phyloP scores from a whole-genome alignment of 106 monocot species.

The Dendrobium catenatum region DNA sequence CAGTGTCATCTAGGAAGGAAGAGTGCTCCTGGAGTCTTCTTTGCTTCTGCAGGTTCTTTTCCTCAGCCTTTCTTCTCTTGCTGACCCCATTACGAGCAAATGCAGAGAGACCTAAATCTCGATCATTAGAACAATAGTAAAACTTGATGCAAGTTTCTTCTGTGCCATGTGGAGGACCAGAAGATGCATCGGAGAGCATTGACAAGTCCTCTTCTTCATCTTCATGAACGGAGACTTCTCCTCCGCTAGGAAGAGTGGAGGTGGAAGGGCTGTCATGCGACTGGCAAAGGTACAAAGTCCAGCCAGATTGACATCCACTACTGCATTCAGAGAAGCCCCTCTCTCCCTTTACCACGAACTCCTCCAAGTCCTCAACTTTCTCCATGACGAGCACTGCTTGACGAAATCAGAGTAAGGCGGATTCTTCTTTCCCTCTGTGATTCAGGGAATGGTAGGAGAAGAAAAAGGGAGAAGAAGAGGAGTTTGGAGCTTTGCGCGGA shows the following conservation, averaged over 20 bases:
- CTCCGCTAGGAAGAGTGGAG: conserved; percentile 1
- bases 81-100: not conserved
- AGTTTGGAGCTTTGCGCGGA: not conserved
- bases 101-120: conserved; percentile 1
- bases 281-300: conserved; percentile 77
- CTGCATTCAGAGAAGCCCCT: conserved; percentile 47
- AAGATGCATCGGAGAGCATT: conserved; percentile 97
- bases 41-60: conserved; percentile 1
- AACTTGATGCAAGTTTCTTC: conserved; percentile 12
- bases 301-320: conserved; percentile 89
- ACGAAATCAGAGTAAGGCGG: not conserved
- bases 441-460: too few relatives aligned
- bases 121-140: conserved; percentile 3
- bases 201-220: conserved; percentile 72
- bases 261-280: too few relatives aligned
- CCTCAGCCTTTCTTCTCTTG: conserved; percentile 43
- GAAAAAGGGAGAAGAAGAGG: not conserved
- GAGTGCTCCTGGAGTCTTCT: conserved; percentile 4
- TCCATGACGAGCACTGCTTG: conserved; percentile 15
- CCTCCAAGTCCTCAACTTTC: conserved; percentile 21
- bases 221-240: conserved; percentile 12
- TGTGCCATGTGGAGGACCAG: conserved; percentile 67
- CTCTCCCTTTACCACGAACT: not conserved
- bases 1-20: conserved; percentile 65
- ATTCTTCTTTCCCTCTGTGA: too few relatives aligned